A percentile compares a stretch with the other conserved stretches of the same genome.
Evolutionary conservation across 305 asterid genomes (phyloP).

Genomic region (Fraxinus latifolia): DNA sequence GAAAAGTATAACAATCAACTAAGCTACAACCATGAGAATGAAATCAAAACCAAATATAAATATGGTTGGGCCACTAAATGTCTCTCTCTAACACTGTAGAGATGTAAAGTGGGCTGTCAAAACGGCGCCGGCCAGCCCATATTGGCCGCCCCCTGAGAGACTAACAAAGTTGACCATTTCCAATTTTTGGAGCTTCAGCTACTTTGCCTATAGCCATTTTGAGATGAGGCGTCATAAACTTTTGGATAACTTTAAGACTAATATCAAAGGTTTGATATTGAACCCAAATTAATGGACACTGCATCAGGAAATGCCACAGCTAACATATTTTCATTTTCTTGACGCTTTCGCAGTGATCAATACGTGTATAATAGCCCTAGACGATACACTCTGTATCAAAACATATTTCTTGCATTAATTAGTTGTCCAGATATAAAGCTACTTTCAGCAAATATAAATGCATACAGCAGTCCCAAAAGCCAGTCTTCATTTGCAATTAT

Average conservation of each 20-base stretch:
- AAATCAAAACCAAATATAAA: not conserved
- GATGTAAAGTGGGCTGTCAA: not conserved
- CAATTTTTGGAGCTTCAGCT: not conserved
- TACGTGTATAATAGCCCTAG: not conserved
- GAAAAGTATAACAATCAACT: not conserved
- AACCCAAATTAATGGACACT: not conserved
- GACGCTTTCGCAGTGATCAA: conserved; percentile 3
- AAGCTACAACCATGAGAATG: not conserved
- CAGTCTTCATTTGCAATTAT: not conserved
- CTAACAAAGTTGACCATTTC: not conserved
- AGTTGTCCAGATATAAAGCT: not conserved
- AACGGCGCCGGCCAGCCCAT: not conserved
- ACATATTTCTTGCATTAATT: not conserved
- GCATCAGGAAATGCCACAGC: not conserved
- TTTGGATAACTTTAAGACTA: not conserved
- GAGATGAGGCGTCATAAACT: not conserved
- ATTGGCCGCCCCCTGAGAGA: not conserved
- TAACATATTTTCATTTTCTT: conserved; percentile 1
- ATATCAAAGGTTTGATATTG: not conserved
- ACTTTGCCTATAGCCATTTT: not conserved
- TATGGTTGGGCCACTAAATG: not conserved
- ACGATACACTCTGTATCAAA: not conserved
- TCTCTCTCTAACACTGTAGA: not conserved
- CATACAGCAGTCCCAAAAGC: conserved; percentile 5
- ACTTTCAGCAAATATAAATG: conserved; percentile 5